Evolutionary conservation across 345 rosid species (phyloP).

Genomic region (Firmiana major): DNA sequence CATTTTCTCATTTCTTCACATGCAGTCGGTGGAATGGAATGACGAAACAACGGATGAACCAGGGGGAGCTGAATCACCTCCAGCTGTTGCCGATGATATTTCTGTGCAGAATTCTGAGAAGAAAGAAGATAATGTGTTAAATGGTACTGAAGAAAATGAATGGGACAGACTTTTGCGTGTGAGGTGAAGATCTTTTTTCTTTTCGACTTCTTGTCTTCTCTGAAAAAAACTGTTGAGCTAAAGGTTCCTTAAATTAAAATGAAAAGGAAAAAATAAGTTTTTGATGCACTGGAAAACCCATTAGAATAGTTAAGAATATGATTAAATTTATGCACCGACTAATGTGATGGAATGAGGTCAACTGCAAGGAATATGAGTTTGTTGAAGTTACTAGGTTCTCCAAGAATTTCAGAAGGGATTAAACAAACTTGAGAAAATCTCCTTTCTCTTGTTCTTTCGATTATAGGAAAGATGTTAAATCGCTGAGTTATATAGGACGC

Average conservation of each 20-base stretch:
- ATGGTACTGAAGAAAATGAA: conserved; percentile 77
- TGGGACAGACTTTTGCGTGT: conserved; percentile 98
- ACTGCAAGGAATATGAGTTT: neutral
- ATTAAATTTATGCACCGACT: conserved; percentile 9
- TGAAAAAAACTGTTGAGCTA: neutral
- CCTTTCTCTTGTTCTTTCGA: neutral
- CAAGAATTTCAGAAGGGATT: neutral
- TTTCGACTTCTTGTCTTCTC: neutral
- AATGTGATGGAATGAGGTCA: neutral
- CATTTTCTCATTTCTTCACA: conserved; percentile 11
- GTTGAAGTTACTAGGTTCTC: conserved; percentile 4
- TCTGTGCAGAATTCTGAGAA: conserved; percentile 55
- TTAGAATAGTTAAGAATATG: conserved; percentile 3
- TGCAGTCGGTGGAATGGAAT: conserved; percentile 91
- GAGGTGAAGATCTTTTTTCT: conserved; percentile 45
- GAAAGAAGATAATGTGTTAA: conserved; percentile 59
- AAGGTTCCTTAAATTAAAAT: conserved; percentile 2
- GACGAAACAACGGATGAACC: conserved; percentile 86
- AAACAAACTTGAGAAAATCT: neutral
- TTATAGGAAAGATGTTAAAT: neutral
- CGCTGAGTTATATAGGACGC: neutral
- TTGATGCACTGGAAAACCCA: neutral
- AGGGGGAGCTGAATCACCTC: conserved; percentile 71
- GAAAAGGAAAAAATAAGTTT: neutral
- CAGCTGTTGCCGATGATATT: conserved; percentile 50